Evolutionary conservation across 2,329 filamentous ascomycete genomes (phyloP), one percentile per base, ranked within the genome.

Genomic region (Acarospora socialis): DNA sequence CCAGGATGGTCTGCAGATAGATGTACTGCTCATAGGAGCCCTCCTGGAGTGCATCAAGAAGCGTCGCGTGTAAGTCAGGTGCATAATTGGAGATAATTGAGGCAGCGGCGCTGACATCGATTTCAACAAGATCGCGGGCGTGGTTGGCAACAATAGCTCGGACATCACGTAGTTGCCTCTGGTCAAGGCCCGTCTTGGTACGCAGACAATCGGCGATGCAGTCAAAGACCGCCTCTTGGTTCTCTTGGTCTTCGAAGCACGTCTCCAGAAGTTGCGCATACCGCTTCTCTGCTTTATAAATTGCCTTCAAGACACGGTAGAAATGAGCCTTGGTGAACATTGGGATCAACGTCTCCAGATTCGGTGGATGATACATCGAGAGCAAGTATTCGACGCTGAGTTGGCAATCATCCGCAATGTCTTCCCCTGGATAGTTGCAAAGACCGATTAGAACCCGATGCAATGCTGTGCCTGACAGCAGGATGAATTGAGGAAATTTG

Each of bases 331-430:
- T 64, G 43, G 75, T 72, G 45, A 95, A 81, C 1, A 81, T 58
- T 0, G 81, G 75, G 37, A 95, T 77, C 45, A 95, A 61, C 7
- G 65, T 66, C 19, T 75, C 65, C 38, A 90, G 66, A 48, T 93
- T 80, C 3, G 87, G 75, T 10, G 92, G 90, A 34, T 90, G 84
- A 50, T 95, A 94, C 4, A 90, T 73, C 0, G 92, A 95, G 13
- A 98, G 64, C 1, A 98, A 61, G 52, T 98, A 98, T 56, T 98
- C 90, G 1, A 81, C 80, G 49, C 90, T 98, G n/a, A 98, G 68
- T 55, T 98, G 86, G 26, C 87, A 92, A 54, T 98, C 90, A 33
- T 94, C 87, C 3, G 77, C 77, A 46, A 95, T 68, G 38, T 87
- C 80, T 7, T 70, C 62, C 3, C 75, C 77, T 0, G 86, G 84